Percentiles rank a stretch among this genome's conserved stretches.
Evolutionary conservation across 23 red algal species (phyloP).

Genomic region (Gracilaria caudata): DNA sequence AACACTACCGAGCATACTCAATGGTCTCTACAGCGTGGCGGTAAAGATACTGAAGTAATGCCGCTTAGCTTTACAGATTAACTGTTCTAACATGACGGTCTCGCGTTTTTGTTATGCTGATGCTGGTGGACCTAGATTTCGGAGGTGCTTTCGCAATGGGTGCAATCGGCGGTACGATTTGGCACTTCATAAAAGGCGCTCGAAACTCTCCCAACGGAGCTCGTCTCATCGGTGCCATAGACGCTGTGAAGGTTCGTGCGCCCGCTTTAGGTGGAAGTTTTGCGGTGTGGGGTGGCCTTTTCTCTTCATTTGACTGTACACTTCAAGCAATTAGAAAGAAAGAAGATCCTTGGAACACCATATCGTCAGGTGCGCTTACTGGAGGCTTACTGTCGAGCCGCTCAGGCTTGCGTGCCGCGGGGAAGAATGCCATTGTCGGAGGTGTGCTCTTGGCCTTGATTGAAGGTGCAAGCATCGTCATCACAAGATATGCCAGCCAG

Average conservation of each 20-base stretch:
- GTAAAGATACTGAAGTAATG: background rate
- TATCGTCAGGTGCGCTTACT: slow-evolving; percentile 90
- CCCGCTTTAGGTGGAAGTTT: slow-evolving; percentile 93
- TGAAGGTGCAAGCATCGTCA: slow-evolving; percentile 87
- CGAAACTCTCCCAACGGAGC: slow-evolving; percentile 91
- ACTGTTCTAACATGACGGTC: background rate
- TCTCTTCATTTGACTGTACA: slow-evolving; percentile 98
- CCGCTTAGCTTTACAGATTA: background rate
- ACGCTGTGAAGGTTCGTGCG: slow-evolving; percentile 91
- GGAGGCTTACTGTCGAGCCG: slow-evolving; percentile 90
- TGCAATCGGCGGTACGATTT: slow-evolving; percentile 92
- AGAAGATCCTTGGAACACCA: slow-evolving; percentile 97
- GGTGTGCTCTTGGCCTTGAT: slow-evolving; percentile 95
- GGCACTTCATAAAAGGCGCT: slow-evolving; percentile 94
- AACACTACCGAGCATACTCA: background rate
- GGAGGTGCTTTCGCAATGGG: slow-evolving; percentile 99
- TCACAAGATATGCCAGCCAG: slow-evolving; percentile 43
- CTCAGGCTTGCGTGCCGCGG: slow-evolving; percentile 73
- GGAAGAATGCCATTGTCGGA: slow-evolving; percentile 77
- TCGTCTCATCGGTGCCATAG: slow-evolving; percentile 88
- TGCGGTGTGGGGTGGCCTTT: slow-evolving; percentile 99
- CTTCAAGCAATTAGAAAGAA: slow-evolving; percentile 83
- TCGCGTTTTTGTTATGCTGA: background rate
- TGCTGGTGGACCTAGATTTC: slow-evolving; percentile 53
- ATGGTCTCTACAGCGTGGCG: background rate